Percentiles rank a stretch among this genome's conserved stretches.
These are phyloP conservation scores for Lasiosphaeria hispida DNA, from an alignment of 495 filamentous ascomycete genomes.

Conservation along the genomic window DNA sequence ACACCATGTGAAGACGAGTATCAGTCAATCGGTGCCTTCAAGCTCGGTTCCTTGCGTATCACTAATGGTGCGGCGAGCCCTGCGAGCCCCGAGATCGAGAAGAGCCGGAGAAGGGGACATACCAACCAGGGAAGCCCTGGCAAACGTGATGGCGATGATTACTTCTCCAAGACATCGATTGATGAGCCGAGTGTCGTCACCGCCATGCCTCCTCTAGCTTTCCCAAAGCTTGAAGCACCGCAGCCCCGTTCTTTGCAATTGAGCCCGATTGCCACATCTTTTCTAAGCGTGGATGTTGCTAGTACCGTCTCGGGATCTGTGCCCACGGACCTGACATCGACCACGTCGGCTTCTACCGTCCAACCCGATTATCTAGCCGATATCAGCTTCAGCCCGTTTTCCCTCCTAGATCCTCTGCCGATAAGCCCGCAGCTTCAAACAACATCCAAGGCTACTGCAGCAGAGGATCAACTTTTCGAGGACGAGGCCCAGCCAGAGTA, in stretches of 20 bases:
- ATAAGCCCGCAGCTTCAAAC: constrained; percentile 37
- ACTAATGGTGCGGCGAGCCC: constrained; percentile 56
- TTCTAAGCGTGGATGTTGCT: constrained; percentile 11
- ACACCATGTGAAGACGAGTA: constrained; percentile 51
- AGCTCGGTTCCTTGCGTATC: constrained; percentile 57
- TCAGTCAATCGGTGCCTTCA: constrained; percentile 56
- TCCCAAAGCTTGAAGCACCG: constrained; percentile 5
- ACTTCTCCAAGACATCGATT: constrained; percentile 15
- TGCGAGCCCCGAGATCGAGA: constrained; percentile 34
- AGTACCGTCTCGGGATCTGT: not conserved
- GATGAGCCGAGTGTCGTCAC: not conserved
- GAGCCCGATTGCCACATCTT: constrained; percentile 19
- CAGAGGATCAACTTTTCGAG: constrained; percentile 50
- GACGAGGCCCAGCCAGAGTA: constrained; percentile 35
- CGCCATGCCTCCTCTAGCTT: not conserved
- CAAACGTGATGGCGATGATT: constrained; percentile 18
- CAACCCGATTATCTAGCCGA: constrained; percentile 28
- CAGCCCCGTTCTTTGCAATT: constrained; percentile 17
- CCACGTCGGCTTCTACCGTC: not conserved
- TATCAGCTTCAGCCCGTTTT: constrained; percentile 31
- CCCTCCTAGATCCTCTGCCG: constrained; percentile 22
- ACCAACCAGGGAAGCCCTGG: not conserved
- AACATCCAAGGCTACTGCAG: constrained; percentile 46
- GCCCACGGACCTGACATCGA: constrained; percentile 2
- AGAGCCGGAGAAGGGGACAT: constrained; percentile 16